phyloP scores from a whole-genome alignment of 2,329 filamentous ascomycete species.

The Rutstroemia sp. region DNA sequence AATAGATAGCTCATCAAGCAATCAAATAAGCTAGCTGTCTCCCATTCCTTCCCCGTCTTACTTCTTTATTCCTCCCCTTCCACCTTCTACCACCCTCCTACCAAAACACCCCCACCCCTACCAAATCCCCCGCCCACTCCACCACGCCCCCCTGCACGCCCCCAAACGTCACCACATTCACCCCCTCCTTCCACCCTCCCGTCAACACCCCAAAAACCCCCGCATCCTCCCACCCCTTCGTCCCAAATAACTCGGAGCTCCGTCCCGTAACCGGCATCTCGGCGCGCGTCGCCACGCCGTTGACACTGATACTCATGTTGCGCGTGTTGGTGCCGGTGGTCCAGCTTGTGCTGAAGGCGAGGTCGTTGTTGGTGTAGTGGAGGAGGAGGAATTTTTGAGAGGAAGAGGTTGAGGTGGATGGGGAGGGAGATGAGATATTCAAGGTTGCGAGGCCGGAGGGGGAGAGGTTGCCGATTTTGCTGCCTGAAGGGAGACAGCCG shows the following conservation, averaged over 20 bases:
- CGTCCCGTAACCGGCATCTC: constrained; percentile 21
- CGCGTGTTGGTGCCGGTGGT: constrained; percentile 20
- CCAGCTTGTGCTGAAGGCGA: constrained; percentile 20
- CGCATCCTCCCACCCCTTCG: constrained; percentile 21
- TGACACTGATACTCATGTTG: constrained; percentile 23
- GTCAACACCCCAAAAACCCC: constrained; percentile 20
- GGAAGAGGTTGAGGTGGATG: background rate
- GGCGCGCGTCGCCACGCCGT: constrained; percentile 17
- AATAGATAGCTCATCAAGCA: no score
- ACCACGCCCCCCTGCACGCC: constrained; percentile 28
- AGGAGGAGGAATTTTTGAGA: constrained; percentile 14
- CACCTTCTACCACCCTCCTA: no score
- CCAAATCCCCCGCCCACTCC: constrained; percentile 31
- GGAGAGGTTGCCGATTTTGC: constrained; percentile 19
- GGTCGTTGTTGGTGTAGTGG: constrained; percentile 24
- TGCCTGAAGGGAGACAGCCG: constrained; percentile 20
- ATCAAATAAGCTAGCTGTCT: no score
- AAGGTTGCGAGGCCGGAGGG: constrained; percentile 13
- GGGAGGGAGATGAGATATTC: constrained; percentile 8
- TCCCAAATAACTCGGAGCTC: constrained; percentile 21
- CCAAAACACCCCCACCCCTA: constrained; percentile 29
- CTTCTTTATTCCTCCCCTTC: no score
- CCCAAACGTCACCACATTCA: constrained; percentile 27
- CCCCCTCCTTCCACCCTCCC: constrained; percentile 15
- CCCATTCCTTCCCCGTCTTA: no score